Evolutionary conservation across 768 basidiomycete species (phyloP).

Genomic region (Russula lepida): DNA sequence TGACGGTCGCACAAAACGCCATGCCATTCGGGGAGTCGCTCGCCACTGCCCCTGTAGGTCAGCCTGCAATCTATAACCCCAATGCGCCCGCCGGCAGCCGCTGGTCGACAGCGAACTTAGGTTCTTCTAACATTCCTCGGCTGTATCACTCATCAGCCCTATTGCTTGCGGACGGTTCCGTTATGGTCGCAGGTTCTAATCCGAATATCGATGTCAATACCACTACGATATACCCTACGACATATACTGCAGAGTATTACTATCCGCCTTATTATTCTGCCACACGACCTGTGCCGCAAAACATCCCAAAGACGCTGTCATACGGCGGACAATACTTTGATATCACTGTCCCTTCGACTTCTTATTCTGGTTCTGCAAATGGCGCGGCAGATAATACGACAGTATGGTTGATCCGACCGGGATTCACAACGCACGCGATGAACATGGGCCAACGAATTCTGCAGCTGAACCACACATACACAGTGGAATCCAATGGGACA

Average conservation of each 20-base stretch:
- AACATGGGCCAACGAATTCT: conserved; percentile 80
- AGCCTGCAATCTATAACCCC: conserved; percentile 81
- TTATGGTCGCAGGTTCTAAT: conserved; percentile 88
- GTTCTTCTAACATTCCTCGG: conserved; percentile 57
- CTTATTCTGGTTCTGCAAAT: conserved; percentile 60
- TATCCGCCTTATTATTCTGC: conserved; percentile 85
- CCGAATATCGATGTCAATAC: conserved; percentile 79
- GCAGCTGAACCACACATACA: conserved; percentile 81
- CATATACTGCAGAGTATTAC: conserved; percentile 79
- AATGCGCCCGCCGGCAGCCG: conserved; percentile 58
- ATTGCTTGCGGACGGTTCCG: conserved; percentile 80
- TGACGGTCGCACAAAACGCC: conserved; percentile 27
- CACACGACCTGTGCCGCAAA: conserved; percentile 58
- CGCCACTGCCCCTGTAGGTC: conserved; percentile 69
- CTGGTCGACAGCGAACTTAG: conserved; percentile 63
- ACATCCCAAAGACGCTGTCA: conserved; percentile 61
- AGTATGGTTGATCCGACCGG: conserved; percentile 73
- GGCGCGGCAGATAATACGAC: conserved; percentile 65
- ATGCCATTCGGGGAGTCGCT: conserved; percentile 71
- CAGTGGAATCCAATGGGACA: conserved; percentile 67
- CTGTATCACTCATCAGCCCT: conserved; percentile 90
- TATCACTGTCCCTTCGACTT: conserved; percentile 54
- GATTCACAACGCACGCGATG: conserved; percentile 81
- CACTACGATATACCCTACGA: conserved; percentile 58
- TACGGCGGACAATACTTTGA: conserved; percentile 85